Evolutionary conservation across 2,329 filamentous ascomycete species (phyloP), one percentile per base, ranked within the genome.

Genomic region (Myriosclerotinia scirpicola): DNA sequence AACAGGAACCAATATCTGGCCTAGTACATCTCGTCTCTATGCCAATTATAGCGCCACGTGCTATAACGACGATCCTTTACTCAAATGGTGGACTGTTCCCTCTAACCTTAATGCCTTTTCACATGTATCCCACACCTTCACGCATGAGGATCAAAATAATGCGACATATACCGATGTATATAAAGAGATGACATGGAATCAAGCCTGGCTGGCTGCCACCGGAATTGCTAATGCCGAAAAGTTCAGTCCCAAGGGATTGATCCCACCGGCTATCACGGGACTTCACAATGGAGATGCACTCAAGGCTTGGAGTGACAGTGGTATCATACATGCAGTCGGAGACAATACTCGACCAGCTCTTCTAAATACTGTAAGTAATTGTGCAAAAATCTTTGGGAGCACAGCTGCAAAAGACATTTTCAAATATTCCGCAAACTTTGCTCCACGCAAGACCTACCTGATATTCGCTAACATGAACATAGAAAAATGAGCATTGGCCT

Each of bases 221-320:
- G 83, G 83, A 15, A 77, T 87, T 66, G 77, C 79, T 66, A 69
- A 76, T 30, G 81, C 81, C 17, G 74, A 72, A 22, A 78, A 79
- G 54, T 87, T 81, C 74, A 87, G 84, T 36, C 69, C 77, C 3
- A 80, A 81, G 50, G 85, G 85, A 40, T 80, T 88, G 63, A 85
- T 88, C 67, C 86, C 86, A 2, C 86, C 86, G 0, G 85, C 85
- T 46, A 88, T 88, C 68, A 88, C 86, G 1, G 86, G 86, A 59
- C 74, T 88, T 36, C 84, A 87, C 77, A 88, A 88, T 70, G 85
- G 83, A n/a, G 86, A 88, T 75, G 85, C 81, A 14, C 81, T 88
- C 56, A 77, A 77, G 63, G 86, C 84, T 8, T 88, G 84, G 84
- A 79, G 79, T 71, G 83, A 86, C 54, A 84, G 84, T 67, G 85